A percentile compares a stretch with the other conserved stretches of the same genome.
Conservation (phyloP, 495 filamentous ascomycete species). For the Podospora conica region DNA sequence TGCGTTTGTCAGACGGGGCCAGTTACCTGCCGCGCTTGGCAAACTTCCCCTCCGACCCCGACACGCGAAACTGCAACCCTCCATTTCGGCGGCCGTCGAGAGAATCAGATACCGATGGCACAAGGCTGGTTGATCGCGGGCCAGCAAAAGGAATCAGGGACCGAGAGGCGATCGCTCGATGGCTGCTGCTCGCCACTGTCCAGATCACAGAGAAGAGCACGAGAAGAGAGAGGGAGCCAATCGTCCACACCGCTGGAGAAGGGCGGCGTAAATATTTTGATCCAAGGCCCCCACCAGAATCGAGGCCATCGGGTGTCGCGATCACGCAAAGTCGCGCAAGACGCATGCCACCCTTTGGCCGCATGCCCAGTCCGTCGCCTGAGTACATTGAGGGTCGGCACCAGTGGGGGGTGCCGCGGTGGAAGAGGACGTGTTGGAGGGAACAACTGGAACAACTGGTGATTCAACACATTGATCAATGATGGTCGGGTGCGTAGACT, state of each 20-base stretch:
- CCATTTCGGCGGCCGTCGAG: not conserved
- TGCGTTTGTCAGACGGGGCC: not conserved
- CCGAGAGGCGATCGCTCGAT: not conserved
- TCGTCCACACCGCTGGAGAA: not conserved
- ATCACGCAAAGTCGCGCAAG: constrained; percentile 23
- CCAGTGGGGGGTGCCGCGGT: not conserved
- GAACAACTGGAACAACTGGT: not conserved
- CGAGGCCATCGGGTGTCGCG: constrained; percentile 1
- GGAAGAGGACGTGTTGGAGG: not conserved
- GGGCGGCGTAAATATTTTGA: not conserved
- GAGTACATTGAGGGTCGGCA: constrained; percentile 1
- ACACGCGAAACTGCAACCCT: not conserved
- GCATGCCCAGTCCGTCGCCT: constrained; percentile 12
- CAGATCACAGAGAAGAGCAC: not conserved
- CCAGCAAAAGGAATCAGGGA: not conserved
- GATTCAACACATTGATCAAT: constrained; percentile 8
- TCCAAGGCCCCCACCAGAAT: not conserved
- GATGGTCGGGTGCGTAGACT: not conserved
- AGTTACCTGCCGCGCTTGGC: not conserved
- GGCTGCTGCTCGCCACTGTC: not conserved
- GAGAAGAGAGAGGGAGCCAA: not conserved
- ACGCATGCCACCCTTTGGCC: constrained; percentile 8
- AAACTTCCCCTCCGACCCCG: not conserved
- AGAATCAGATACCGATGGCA: not conserved
- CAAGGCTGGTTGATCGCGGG: not conserved